Evolutionary conservation across 129 eudicot genomes (phyloP).

Genomic region (Tagetes patula): DNA sequence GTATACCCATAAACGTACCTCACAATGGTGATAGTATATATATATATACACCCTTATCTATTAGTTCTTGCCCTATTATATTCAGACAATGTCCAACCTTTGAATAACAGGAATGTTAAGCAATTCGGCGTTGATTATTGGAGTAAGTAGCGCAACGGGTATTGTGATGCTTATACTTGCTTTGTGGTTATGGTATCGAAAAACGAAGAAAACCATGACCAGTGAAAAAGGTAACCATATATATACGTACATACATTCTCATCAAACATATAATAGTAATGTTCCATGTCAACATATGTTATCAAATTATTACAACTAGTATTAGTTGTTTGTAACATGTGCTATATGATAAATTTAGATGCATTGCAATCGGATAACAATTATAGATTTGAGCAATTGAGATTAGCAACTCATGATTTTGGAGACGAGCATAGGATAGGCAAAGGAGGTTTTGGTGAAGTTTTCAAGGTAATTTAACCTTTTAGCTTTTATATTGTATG

Average conservation of each 20-base stretch:
- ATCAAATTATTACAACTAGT: no score
- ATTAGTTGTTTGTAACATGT: no score
- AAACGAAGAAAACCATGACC: constrained; percentile 32
- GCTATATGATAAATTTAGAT: constrained; percentile 32
- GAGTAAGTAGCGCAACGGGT: constrained; percentile 40
- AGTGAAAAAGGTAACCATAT: constrained; percentile 37
- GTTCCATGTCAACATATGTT: no score
- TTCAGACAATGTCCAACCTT: neutral
- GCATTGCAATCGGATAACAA: constrained; percentile 34
- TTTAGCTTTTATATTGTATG: no score
- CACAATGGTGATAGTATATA: no score
- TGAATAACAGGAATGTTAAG: constrained; percentile 42
- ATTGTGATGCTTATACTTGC: constrained; percentile 34
- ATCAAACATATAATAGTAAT: no score
- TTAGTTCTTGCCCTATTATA: no score
- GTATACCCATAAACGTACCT: no score
- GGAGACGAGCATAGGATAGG: constrained; percentile 51
- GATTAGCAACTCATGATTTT: constrained; percentile 36
- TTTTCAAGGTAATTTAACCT: constrained; percentile 37
- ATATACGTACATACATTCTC: neutral
- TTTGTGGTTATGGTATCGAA: constrained; percentile 31
- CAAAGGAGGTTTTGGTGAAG: constrained; percentile 70
- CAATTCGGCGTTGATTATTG: constrained; percentile 28
- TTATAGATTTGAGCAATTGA: constrained; percentile 32
- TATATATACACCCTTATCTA: no score